phyloP scores from a whole-genome alignment of 306 rosid species.

The Alnus glutinosa region DNA sequence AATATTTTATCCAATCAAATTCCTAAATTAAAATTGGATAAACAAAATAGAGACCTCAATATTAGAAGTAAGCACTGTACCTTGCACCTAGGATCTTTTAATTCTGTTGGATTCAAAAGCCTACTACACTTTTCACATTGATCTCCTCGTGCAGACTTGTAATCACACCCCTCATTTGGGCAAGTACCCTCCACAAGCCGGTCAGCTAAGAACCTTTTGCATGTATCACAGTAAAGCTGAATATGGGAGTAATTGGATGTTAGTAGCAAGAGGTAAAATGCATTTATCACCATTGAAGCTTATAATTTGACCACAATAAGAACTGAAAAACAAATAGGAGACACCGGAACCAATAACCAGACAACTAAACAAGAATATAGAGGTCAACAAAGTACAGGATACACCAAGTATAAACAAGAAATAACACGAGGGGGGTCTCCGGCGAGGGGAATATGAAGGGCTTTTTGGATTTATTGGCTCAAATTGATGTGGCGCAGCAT shows the following conservation, averaged over 20 bases:
- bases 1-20: neutral
- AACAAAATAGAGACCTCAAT: neutral
- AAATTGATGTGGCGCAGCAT: too few relatives aligned
- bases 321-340: neutral
- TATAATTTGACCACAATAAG: neutral
- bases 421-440: neutral
- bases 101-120: conserved; percentile 88
- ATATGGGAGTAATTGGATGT: conserved; percentile 25
- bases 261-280: neutral
- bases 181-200: conserved; percentile 76
- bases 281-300: neutral
- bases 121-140: conserved; percentile 96
- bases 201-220: conserved; percentile 88
- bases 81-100: conserved; percentile 88
- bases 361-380: conserved; percentile 14
- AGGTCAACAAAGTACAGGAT: neutral
- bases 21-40: neutral
- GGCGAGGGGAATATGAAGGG: too few relatives aligned
- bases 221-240: conserved; percentile 77
- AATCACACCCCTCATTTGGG: conserved; percentile 75
- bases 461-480: too few relatives aligned
- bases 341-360: neutral
- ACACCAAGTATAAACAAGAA: conserved; percentile 4
- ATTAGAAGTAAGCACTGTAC: conserved; percentile 25
- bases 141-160: conserved; percentile 92